Base-by-base conservation (phyloP, 2,329 filamentous ascomycete species). In the Bipolaris cookei region DNA sequence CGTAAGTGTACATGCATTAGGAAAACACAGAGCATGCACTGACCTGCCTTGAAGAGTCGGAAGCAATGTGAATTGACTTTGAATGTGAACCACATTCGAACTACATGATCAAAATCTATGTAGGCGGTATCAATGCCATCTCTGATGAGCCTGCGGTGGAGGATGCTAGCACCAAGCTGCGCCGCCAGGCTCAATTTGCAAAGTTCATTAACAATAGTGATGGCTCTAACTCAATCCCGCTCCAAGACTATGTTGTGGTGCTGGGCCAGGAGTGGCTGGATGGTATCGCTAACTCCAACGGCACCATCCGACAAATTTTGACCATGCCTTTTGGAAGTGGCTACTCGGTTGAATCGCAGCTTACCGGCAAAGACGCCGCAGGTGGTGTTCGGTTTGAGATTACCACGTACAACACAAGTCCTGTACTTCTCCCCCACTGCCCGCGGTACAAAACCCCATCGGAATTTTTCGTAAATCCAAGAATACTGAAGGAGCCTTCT, bases 371-470 rank as follows among this genome's bases (percentile, higher is more conserved):
- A 38, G 80, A 83, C 20, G 57, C 59, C 2, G 58, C 74, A 4
- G 76, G 77, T 14, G 79, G 79, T 3, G 56, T 83, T 2, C 80
- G 81, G 53, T 69, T 83, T 37, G 80, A 82, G 54, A 71, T 83
- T 18, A 78, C 73, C 4, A 39, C 53, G 5, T 59, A 58, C 48
- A 42, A 56, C n/a, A 30, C 13, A 30, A 14, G 7, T 21, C 5
- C 34, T 32, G 30, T 13, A 32, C 30, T 3, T 10, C 30, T 18
- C 39, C 20, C 20, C 6, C 39, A 23, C 21, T 13, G 4, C 35
- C 18, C 4, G 7, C 30, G 4, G 6, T 28, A 23, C 11, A 35
- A 35, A n/a, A 11, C 13, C 7, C 3, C n/a, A 14, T 35, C 34
- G 5, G 34, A 5, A n/a, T 4, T 11, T 14, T 11, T 35, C 4